These are phyloP conservation scores for Termitomyces sp. DNA, from an alignment of 768 basidiomycete genomes.

Conservation along the genomic window DNA sequence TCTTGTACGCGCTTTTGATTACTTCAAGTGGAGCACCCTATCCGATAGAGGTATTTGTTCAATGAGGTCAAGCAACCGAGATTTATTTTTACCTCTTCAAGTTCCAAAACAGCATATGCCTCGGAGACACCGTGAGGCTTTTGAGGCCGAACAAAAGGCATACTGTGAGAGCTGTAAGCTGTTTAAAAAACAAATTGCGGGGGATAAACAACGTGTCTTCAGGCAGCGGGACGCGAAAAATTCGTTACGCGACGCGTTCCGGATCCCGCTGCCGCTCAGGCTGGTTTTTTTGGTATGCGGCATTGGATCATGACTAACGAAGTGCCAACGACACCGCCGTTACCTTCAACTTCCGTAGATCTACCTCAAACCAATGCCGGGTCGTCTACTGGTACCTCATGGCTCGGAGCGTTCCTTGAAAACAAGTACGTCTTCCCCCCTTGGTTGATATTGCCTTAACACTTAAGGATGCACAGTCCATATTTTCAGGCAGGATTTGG, in stretches of 20 bases:
- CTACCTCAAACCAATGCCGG: slow-evolving; percentile 13
- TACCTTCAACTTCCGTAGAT: slow-evolving; percentile 8
- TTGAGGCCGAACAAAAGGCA: slow-evolving; percentile 12
- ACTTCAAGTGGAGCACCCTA: slow-evolving; percentile 60
- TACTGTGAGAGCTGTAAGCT: neutral
- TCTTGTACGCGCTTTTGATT: slow-evolving; percentile 69
- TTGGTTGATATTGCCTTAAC: neutral
- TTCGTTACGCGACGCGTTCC: slow-evolving; percentile 24
- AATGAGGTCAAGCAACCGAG: neutral
- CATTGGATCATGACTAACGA: neutral
- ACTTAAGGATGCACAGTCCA: slow-evolving; percentile 56
- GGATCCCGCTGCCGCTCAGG: slow-evolving; percentile 1
- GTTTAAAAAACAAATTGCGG: neutral
- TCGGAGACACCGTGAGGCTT: slow-evolving; percentile 18
- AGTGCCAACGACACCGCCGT: neutral
- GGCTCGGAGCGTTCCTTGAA: slow-evolving; percentile 41
- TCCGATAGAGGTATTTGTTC: neutral
- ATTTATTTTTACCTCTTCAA: slow-evolving; percentile 45
- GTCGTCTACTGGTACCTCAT: slow-evolving; percentile 22
- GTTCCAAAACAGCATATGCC: slow-evolving; percentile 44
- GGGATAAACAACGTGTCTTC: slow-evolving; percentile 6
- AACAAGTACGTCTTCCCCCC: slow-evolving; percentile 58
- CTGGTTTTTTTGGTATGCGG: neutral
- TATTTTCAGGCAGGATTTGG: slow-evolving; percentile 99
- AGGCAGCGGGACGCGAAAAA: slow-evolving; percentile 20